Base-by-base conservation (phyloP, 305 asterid species). In the Rubia tinctorum region DNA sequence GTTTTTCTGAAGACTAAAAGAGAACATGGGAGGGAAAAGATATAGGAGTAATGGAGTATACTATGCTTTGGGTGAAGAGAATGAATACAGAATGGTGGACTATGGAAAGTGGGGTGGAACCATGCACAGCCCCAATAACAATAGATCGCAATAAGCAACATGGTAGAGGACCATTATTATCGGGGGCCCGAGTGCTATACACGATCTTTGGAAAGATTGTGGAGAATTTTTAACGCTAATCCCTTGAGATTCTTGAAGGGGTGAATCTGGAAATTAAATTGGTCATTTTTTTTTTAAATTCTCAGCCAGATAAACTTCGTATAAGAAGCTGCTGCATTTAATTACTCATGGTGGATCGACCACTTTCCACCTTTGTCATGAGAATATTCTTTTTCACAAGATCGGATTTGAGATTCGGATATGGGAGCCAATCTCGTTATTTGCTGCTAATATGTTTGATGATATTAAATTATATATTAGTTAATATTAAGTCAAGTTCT, bases 171-270 rank as follows among this genome's bases (percentile, higher is more conserved):
- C n/a, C n/a, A n/a, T n/a, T 70, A 63, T 75, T 59, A 18, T 39
- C 22, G 65, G 56, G 39, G 37, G 72, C 80, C 79, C 53, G 14
- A 62, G 18, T 27, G 1, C 37, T 64, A 47, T n/a, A 37, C 72
- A 68, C 43, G 76, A 71, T 71, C 71, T 42, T 69, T 71, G n/a
- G 59, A 44, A 42, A 68, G 81, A 84, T 78, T 79, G 66, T 72
- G 20, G 51, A 61, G 12, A 22, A 61, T 39, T 76, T 55, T n/a
- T 75, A 45, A 39, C 51, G 30, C 72, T n/a, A 37, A 77, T 22
- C 85, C 80, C 83, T 77, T 85, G 72, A 73, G 14, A 75, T 71
- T 62, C 62, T 71, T 71, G 75, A 82, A 83, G 71, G 81, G 84
- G 61, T 71, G 45, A 53, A 63, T 69, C 62, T 55, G 43, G 39